Evolutionary conservation across 495 filamentous ascomycete species (phyloP).

Genomic region (Aspergillus wentii): DNA sequence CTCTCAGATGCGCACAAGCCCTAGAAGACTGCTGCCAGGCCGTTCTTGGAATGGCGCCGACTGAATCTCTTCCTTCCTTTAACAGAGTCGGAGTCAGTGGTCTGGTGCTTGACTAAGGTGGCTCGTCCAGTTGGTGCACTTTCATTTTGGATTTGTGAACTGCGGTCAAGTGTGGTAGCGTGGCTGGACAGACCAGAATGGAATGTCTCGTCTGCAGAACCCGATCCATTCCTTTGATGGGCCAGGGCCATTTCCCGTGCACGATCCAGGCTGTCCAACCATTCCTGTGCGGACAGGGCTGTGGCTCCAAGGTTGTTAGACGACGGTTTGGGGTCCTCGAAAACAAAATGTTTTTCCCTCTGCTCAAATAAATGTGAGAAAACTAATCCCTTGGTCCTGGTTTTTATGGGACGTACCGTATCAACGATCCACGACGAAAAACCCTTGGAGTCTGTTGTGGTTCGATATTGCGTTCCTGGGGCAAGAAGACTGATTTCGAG

Average conservation of each 20-base stretch:
- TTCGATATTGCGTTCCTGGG: conserved; percentile 69
- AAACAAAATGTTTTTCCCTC: conserved; percentile 87
- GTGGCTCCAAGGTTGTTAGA: conserved; percentile 40
- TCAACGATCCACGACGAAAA: conserved; percentile 86
- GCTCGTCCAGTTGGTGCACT: conserved; percentile 33
- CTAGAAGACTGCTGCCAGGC: conserved; percentile 77
- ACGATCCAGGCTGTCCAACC: conserved; percentile 78
- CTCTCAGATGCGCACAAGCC: no score
- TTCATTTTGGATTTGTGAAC: conserved; percentile 35
- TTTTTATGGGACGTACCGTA: conserved; percentile 72
- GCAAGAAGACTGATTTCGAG: conserved; percentile 76
- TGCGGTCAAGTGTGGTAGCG: conserved; percentile 65
- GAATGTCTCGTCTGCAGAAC: conserved; percentile 64
- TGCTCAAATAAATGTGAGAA: conserved; percentile 44
- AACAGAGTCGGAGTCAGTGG: conserved; percentile 47
- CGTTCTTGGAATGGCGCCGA: conserved; percentile 85
- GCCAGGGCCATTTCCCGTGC: conserved; percentile 76
- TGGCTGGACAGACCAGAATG: conserved; percentile 71
- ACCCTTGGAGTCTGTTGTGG: conserved; percentile 75
- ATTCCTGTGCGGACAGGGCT: conserved; percentile 65
- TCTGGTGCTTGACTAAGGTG: conserved; percentile 44
- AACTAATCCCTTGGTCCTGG: no score
- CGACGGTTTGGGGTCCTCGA: conserved; percentile 81
- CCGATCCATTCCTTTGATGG: conserved; percentile 60
- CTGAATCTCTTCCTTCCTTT: conserved; percentile 78